Evolutionary conservation across 2,329 filamentous ascomycete genomes (phyloP), one percentile per base, ranked within the genome.

Genomic region (Microsporum ferrugineum): DNA sequence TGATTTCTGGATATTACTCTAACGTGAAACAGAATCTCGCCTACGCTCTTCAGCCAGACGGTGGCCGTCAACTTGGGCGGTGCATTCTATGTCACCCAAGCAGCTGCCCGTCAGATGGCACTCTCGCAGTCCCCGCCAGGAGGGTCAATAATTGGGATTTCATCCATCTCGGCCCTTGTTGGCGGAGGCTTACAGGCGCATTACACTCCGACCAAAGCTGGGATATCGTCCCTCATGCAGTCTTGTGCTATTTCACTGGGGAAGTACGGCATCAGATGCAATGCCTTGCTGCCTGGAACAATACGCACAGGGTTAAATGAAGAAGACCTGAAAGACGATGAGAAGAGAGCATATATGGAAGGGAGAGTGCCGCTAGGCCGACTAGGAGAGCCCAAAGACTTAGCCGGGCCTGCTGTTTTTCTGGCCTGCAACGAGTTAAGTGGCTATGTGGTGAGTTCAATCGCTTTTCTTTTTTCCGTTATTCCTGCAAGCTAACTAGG

Each of bases 191-290:
- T 81, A 55, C 90, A 95, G 76, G 86, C 84, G 31, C 90, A 95
- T 71, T 95, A 95, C 75, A 95, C 90, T 14, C 88, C 90, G 7
- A 95, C 90, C 14, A 95, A 95, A 74, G 89, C 90, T 0, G 90
- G 89, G 1, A 81, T 95, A 2, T 71, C 89, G 41, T 88, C 84
- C 55, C 78, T 95, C 51, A 94, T 95, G 83, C 90, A 95, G 77
- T 89, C 86, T 65, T 85, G 84, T 41, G 90, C 90, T 0, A 87
- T 89, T 38, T 88, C 90, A 6, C 74, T 95, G 51, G 90, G 90
- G 0, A 81, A 83, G 68, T 82, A 94, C 72, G 78, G 80, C 3
- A 91, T 95, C 60, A 76, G 90, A 59, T 95, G 90, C 71, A 95
- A 95, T 72, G 89, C 90, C 0, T 74, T 95, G 60, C 75, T 95